A percentile compares a stretch with the other conserved stretches of the same genome.
Evolutionary conservation across 2,329 filamentous ascomycete genomes (phyloP).

Genomic region (Pseudopithomyces chartarum): DNA sequence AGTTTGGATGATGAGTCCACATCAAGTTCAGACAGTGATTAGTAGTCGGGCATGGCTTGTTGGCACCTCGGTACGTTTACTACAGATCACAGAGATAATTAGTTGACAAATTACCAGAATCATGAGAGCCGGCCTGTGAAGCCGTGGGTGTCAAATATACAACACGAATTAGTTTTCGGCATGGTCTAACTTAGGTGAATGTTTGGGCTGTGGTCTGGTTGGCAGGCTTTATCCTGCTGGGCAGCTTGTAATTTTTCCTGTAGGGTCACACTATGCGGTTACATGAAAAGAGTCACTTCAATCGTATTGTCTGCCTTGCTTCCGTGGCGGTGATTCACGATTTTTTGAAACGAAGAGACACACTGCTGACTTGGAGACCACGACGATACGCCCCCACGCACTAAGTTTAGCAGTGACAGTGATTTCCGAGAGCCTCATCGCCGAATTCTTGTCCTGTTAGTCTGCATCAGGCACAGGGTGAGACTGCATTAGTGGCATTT

Average conservation of each 20-base stretch:
- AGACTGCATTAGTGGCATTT: neutral
- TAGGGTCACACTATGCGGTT: neutral
- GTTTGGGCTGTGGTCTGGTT: too few relatives aligned
- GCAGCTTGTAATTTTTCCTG: neutral
- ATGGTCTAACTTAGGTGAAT: too few relatives aligned
- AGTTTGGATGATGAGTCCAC: constrained; percentile 8
- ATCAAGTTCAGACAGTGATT: constrained; percentile 10
- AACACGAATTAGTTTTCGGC: too few relatives aligned
- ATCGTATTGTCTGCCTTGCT: neutral
- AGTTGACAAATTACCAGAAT: too few relatives aligned
- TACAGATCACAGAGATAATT: neutral
- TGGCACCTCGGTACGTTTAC: neutral
- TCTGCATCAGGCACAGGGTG: neutral
- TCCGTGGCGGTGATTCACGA: neutral
- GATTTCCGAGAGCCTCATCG: neutral
- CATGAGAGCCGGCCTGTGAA: too few relatives aligned
- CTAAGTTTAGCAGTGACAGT: neutral
- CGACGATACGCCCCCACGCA: neutral
- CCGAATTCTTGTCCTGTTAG: neutral
- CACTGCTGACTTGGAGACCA: neutral
- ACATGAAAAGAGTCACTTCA: neutral
- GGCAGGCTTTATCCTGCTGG: neutral
- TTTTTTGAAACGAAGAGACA: neutral
- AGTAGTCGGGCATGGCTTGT: neutral
- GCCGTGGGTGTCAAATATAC: too few relatives aligned